Evolutionary conservation across 768 basidiomycete genomes (phyloP), one percentile per base, ranked within the genome.

Genomic region (Candolleomyces efflorescens): DNA sequence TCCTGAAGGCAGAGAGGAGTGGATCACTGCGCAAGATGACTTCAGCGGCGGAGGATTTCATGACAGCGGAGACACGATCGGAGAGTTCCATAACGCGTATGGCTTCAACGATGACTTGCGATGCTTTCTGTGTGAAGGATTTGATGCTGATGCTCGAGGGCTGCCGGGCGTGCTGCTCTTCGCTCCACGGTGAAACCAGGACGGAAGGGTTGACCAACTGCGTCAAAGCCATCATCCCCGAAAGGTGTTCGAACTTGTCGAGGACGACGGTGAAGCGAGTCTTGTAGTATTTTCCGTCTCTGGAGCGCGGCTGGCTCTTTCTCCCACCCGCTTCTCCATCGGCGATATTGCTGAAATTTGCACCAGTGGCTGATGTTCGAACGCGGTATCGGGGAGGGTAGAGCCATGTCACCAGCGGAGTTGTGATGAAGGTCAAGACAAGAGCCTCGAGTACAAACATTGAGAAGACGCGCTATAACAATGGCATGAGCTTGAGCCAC

Each of bases 31-130:
- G 78, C 39, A 90, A 78, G 24, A 94, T 75, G 3, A 81, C 74
- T 18, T 91, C 89, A 1, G 86, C 82, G 59, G 86, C 86, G 53
- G 90, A 84, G 1, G 90, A 90, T 66, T 84, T 88, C 70, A 98
- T 82, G 37, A 96, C 84, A 1, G 90, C 89, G 2, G 92, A 94
- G 1, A 91, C 91, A 58, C 97, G 89, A 38, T 87, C 87, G 1
- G 92, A 90, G 46, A 98, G 75, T 68, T 98, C 94, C 63, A 98
- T 84, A 7, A 98, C 80, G 18, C 95, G 92, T 2, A 98, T 79
- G 0, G 90, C 89, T 61, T 92, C 83, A 36, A 96, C 77, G 10
- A 75, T 71, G 52, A 85, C 71, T 12, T 59, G 60, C 0, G 65
- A 52, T 36, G 57, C 20, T 6, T 55, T 39, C 10, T 50, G 23